Evolutionary conservation across 2,329 filamentous ascomycete species (phyloP), one percentile per base, ranked within the genome.

Genomic region (Elsinoe arachidis): DNA sequence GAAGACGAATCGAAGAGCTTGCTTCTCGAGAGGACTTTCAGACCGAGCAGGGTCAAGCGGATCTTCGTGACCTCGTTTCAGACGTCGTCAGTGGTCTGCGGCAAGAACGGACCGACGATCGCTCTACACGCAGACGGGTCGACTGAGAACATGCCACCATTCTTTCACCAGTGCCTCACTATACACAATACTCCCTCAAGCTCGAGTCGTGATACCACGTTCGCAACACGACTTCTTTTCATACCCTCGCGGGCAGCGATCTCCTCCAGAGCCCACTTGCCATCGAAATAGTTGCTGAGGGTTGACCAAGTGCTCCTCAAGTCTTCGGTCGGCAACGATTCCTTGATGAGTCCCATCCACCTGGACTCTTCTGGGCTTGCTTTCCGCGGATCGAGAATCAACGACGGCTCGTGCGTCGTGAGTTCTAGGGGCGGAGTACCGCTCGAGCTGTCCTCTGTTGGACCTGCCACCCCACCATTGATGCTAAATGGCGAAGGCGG

Each of bases 221-320:
- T 58, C 6, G 57, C 56, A 6, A 83, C 78, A 41, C 74, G 69
- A 73, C 92, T 95, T 58, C 90, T 79, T 75, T 93, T 95, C 74
- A 95, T 80, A 5, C 88, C 87, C 72, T 96, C 90, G 58, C 86
- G 80, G n/a, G 93, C 75, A 1, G 87, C 83, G 62, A 99, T 87
- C 64, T 91, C 85, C 73, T 99, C 93, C 59, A 97, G 77, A 2
- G 91, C 86, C 67, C 87, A 85, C 58, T 80, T 81, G 1, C 93
- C 93, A 69, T 97, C 91, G 64, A 97, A 89, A 70, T 96, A 93
- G 70, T 87, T 89, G 65, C 85, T 80, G 64, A 96, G 83, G 44
- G 80, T 76, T 1, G 83, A 81, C 87, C 90, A 95, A 49, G 81
- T 79, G 58, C 82, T 79, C 41, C 81, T 78, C 12, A 88, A 71